A percentile compares a stretch with the other conserved stretches of the same genome.
phyloP scores from a whole-genome alignment of 768 basidiomycete genomes.

The Collybia mongolica region DNA sequence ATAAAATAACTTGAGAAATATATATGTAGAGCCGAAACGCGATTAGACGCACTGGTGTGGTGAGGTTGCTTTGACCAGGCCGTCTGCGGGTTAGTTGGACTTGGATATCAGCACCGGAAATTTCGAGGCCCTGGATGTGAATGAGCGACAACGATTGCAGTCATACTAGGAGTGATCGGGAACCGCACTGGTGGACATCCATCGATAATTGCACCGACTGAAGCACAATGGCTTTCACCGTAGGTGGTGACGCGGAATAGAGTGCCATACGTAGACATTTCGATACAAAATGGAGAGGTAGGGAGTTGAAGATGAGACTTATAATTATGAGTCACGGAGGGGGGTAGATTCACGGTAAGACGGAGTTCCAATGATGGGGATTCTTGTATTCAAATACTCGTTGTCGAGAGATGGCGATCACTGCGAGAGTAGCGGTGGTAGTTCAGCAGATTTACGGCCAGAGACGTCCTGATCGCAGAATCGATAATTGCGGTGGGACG shows the following conservation, averaged over 20 bases:
- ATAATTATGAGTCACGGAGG: neutral
- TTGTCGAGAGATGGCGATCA: neutral
- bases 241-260: conserved; percentile 95
- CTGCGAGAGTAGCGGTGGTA: neutral
- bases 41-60: conserved; percentile 78
- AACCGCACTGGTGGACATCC: conserved; percentile 88
- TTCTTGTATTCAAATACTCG: neutral
- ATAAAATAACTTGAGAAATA: conserved; percentile 1
- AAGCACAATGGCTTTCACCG: conserved; percentile 96
- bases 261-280: conserved; percentile 92
- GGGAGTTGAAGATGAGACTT: neutral
- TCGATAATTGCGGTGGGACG: too few relatives aligned
- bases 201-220: conserved; percentile 96
- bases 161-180: conserved; percentile 4
- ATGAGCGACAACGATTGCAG: conserved; percentile 4
- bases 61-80: conserved; percentile 95
- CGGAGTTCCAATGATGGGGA: neutral
- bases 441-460: neutral
- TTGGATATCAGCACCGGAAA: conserved; percentile 85
- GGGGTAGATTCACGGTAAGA: neutral
- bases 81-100: conserved; percentile 86
- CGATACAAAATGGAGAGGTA: conserved; percentile 4
- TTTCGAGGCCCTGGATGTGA: conserved; percentile 66
- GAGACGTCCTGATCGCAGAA: neutral
- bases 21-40: neutral